Conservation (phyloP, 1,284 basidiomycete species). For the Cutaneotrichosporon cutaneum region DNA sequence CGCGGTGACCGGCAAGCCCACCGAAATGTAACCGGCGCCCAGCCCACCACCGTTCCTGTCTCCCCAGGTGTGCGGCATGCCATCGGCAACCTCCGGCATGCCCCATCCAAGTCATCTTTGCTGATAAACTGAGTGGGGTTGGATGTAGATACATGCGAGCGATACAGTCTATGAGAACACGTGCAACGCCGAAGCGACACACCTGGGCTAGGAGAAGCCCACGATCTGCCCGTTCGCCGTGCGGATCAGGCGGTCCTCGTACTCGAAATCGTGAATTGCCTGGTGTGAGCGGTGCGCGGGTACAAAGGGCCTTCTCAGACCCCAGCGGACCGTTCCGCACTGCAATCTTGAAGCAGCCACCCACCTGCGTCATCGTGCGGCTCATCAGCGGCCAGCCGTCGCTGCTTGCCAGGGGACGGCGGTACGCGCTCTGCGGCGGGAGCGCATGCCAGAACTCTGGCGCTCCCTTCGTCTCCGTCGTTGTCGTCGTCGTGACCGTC, state of each 20-base stretch:
- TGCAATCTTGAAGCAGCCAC: background rate
- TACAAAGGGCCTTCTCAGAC: background rate
- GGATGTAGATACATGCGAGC: background rate
- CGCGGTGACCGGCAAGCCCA: background rate
- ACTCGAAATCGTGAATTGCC: constrained; percentile 7
- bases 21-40: background rate
- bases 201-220: background rate
- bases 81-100: too few relatives aligned
- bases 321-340: background rate
- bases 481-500: too few relatives aligned
- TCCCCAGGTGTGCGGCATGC: too few relatives aligned
- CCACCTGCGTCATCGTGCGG: constrained; percentile 10
- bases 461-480: background rate
- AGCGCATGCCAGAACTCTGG: background rate
- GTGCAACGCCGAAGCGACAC: background rate
- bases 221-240: constrained; percentile 7
- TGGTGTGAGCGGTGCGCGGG: background rate
- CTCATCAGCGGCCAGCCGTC: constrained; percentile 12
- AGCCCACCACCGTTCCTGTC: too few relatives aligned
- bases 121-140: too few relatives aligned
- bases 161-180: background rate
- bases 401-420: background rate
- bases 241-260: constrained; percentile 11
- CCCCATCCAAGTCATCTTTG: too few relatives aligned
- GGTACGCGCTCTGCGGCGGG: background rate